Percentiles rank a stretch among this genome's conserved stretches.
These are phyloP conservation scores for Tuber magnatum DNA, from an alignment of 495 filamentous ascomycete genomes.

Conservation along the genomic window DNA sequence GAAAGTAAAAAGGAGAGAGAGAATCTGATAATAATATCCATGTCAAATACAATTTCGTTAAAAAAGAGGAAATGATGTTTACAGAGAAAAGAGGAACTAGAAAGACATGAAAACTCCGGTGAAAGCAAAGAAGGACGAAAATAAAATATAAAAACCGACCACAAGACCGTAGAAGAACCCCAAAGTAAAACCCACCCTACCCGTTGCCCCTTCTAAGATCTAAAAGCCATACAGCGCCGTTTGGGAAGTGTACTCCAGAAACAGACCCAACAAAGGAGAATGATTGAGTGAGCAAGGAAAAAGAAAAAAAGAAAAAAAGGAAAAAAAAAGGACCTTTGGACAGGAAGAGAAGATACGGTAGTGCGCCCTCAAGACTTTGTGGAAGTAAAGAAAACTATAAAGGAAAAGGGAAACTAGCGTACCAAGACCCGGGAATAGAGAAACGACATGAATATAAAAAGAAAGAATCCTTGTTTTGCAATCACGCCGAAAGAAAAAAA, in stretches of 20 bases:
- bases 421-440: neutral
- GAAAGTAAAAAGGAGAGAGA: neutral
- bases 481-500: neutral
- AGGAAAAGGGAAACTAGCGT: neutral
- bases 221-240: constrained; percentile 4
- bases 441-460: neutral
- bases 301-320: neutral
- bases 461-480: neutral
- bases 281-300: neutral
- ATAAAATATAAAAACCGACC: neutral
- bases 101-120: neutral
- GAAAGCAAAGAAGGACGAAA: neutral
- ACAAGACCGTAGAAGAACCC: neutral
- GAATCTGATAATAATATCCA: neutral
- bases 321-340: neutral
- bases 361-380: neutral
- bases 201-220: constrained; percentile 3
- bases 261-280: constrained; percentile 3
- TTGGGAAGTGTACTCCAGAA: constrained; percentile 1
- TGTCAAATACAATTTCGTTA: neutral
- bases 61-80: neutral
- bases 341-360: constrained; percentile 1
- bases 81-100: neutral
- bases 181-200: constrained; percentile 2
- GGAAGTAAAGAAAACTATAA: neutral